Percentiles rank a stretch among this genome's conserved stretches.
Conservation (phyloP, 208 protist genomes). For the Trypanosoma melophagium region DNA sequence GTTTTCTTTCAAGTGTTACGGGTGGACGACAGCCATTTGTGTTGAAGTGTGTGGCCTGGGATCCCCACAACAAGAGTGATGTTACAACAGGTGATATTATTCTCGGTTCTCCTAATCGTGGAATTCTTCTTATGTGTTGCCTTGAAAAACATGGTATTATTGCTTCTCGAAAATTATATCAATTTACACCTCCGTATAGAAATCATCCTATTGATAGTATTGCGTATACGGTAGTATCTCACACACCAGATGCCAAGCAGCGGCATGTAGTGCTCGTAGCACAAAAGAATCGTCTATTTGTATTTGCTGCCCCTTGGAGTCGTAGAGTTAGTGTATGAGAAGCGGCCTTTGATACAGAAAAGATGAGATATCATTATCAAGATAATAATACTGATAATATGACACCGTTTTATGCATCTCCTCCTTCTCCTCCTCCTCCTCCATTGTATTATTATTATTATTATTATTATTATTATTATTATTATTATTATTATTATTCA, state of each 20-base stretch:
- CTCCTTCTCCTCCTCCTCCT: background rate
- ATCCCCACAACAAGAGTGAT: conserved; percentile 13
- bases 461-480: too few relatives aligned
- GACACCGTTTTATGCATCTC: background rate
- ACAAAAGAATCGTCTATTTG: conserved; percentile 36
- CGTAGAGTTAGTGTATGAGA: background rate
- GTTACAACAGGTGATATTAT: conserved; percentile 33
- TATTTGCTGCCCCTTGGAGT: conserved; percentile 29
- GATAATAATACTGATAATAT: background rate
- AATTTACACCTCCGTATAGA: conserved; percentile 26
- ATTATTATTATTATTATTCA: too few relatives aligned
- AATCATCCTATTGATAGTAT: conserved; percentile 22
- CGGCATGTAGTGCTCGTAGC: conserved; percentile 42
- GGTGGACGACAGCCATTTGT: conserved; percentile 7
- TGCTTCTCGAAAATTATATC: conserved; percentile 28
- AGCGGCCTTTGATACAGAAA: conserved; percentile 13
- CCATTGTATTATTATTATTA: too few relatives aligned
- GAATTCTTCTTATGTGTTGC: conserved; percentile 36
- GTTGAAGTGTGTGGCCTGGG: conserved; percentile 39
- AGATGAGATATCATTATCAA: background rate
- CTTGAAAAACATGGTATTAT: conserved; percentile 31
- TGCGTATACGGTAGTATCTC: conserved; percentile 13
- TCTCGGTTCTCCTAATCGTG: conserved; percentile 35
- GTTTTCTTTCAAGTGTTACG: conserved; percentile 4
- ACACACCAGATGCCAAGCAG: background rate